Evolutionary conservation across 495 filamentous ascomycete species (phyloP), one percentile per base, ranked within the genome.

Genomic region (Hypoxylon fragiforme): DNA sequence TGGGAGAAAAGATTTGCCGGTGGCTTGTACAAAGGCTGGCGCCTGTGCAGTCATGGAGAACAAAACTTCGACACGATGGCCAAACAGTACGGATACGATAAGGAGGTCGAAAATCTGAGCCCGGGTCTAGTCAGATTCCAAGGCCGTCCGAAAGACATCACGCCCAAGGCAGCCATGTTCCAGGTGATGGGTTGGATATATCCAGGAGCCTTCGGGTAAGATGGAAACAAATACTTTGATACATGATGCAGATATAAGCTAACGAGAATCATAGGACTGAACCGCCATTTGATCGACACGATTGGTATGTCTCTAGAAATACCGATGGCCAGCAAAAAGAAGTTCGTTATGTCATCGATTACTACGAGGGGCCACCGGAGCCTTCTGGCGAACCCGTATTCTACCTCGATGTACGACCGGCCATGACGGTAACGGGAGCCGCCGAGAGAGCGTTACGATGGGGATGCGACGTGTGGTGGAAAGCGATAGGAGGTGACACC

Each of bases 271-370:
- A 34, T 54, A 90, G 85, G 9, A 81, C 84, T 7, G 85, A 87
- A 16, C 88, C 90, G 21, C 94, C 94, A n/a, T 98, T 98, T 63
- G 94, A 98, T 72, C 84, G 94, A 45, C 94, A 98, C 64, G 94
- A 98, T 67, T 98, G 94, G 94, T 97, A 85, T 64, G 87, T 98
- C 19, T 78, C 85, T 59, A 81, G 94, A 35, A 75, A 81, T 16
- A 70, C 78, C 13, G 71, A 83, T n/a, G 79, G 81, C 3, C 21
- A 80, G 57, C 69, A 66, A 49, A 85, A 83, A 66, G 90, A 97
- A 77, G 78, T 96, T 36, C 81, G 94, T 53, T 99, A 99, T 67
- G 87, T 99, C 42, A 99, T 99, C 63, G 94, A 99, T 66, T 99
- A 97, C 70, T 99, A 99, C 71, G 86, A 86, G 6, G 95, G 84